phyloP scores from a whole-genome alignment of 768 basidiomycete genomes.

The Austroboletus eburneus region DNA sequence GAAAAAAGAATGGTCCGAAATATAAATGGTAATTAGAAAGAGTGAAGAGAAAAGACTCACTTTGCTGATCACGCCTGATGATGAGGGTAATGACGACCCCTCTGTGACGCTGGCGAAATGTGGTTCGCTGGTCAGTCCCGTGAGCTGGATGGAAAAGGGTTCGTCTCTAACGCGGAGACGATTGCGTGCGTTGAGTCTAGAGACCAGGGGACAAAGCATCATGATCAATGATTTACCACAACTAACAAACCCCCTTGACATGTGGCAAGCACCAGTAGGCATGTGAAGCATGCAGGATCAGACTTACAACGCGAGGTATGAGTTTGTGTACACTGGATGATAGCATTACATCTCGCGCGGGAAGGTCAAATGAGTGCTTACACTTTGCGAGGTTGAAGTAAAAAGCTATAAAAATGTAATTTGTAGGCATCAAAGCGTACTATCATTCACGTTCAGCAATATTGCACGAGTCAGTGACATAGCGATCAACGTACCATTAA shows the following conservation, averaged over 20 bases:
- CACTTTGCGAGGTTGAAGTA: conserved; percentile 52
- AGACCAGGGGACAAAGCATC: background rate
- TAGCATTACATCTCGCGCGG: background rate
- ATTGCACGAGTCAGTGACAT: background rate
- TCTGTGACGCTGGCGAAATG: conserved; percentile 4
- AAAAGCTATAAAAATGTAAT: conserved; percentile 52
- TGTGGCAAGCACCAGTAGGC: background rate
- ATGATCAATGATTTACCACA: background rate
- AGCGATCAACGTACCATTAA: conserved; percentile 27
- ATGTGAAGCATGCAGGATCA: background rate
- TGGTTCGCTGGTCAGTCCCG: conserved; percentile 26
- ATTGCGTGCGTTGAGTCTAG: conserved; percentile 45
- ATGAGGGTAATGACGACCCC: background rate
- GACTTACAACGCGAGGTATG: conserved; percentile 46
- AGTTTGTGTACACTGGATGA: conserved; percentile 49
- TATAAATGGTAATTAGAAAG: background rate
- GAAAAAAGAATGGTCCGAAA: background rate
- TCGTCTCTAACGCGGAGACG: conserved; percentile 37
- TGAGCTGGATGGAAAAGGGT: conserved; percentile 42
- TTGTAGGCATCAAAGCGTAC: conserved; percentile 50
- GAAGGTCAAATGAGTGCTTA: conserved; percentile 23
- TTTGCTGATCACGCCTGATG: background rate
- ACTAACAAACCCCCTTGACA: background rate
- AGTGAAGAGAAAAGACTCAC: background rate
- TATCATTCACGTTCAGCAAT: conserved; percentile 5